Evolutionary conservation across 2,329 filamentous ascomycete species (phyloP).

Genomic region (Gaeumannomyces tritici): DNA sequence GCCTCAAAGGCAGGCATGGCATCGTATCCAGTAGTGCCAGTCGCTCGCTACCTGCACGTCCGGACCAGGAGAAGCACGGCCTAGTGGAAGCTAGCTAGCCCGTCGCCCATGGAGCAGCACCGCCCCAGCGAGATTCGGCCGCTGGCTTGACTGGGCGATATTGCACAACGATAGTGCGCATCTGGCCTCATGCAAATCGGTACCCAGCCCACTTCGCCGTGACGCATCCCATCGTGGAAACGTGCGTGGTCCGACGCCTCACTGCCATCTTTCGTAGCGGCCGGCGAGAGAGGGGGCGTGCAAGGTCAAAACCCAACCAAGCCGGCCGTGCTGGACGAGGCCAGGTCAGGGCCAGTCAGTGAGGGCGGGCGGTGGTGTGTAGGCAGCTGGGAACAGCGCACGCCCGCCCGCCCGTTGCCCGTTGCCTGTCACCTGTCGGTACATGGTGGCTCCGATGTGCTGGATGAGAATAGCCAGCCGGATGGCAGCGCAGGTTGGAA

Average conservation of each 20-base stretch:
- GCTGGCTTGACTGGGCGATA: background rate
- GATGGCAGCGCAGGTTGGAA: background rate
- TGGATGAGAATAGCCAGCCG: constrained; percentile 2
- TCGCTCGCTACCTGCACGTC: background rate
- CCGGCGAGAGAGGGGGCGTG: too few relatives aligned
- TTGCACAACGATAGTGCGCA: background rate
- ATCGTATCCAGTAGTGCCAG: background rate
- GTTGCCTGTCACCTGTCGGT: background rate
- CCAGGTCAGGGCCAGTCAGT: too few relatives aligned
- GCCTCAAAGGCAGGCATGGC: background rate
- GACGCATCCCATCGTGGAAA: too few relatives aligned
- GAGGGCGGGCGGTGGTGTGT: background rate
- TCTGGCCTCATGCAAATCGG: background rate
- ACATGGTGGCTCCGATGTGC: background rate
- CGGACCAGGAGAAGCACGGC: background rate
- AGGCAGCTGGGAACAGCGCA: background rate
- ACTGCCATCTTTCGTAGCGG: background rate
- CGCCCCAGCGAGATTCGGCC: too few relatives aligned
- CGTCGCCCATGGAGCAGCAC: background rate
- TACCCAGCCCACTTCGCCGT: background rate
- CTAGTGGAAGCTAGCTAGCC: background rate
- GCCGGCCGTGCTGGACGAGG: too few relatives aligned
- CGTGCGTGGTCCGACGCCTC: background rate
- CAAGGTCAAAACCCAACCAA: background rate
- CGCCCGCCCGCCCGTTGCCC: too few relatives aligned